Evolutionary conservation across 2,329 filamentous ascomycete genomes (phyloP).

Genomic region (Hirsutella thompsonii): DNA sequence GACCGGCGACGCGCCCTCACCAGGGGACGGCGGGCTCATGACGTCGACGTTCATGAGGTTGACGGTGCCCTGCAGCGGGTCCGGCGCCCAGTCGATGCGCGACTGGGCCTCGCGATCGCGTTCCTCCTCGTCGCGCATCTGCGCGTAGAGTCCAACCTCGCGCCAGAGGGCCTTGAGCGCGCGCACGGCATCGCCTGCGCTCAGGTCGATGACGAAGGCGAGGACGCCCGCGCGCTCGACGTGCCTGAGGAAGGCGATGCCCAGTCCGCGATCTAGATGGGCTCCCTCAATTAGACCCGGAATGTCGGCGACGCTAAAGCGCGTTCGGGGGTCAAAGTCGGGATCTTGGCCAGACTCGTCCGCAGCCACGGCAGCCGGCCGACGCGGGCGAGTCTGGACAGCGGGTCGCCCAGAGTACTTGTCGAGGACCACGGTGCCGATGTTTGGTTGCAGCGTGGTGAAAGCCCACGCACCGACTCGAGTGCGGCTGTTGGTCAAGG

Average conservation of each 20-base stretch:
- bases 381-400: constrained; percentile 18
- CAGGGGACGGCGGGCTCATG: background rate
- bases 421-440: constrained; percentile 90
- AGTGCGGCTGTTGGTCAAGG: constrained; percentile 77
- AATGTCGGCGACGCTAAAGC: constrained; percentile 91
- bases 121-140: constrained; percentile 65
- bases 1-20: constrained; percentile 14
- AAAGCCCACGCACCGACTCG: constrained; percentile 93
- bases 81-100: constrained; percentile 43
- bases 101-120: constrained; percentile 46
- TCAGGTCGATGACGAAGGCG: constrained; percentile 85
- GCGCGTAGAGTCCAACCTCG: constrained; percentile 77
- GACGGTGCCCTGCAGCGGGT: constrained; percentile 13
- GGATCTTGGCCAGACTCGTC: constrained; percentile 23
- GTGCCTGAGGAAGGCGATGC: constrained; percentile 83
- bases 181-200: constrained; percentile 62
- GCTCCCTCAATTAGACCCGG: constrained; percentile 87
- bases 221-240: constrained; percentile 88
- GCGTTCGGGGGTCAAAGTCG: constrained; percentile 47
- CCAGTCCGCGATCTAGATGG: constrained; percentile 81
- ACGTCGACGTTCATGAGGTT: constrained; percentile 11
- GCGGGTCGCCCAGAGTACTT: constrained; percentile 65
- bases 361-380: background rate
- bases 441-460: constrained; percentile 87
- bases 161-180: constrained; percentile 77